Evolutionary conservation across 129 eudicot genomes (phyloP).

Genomic region (Silybum marianum): DNA sequence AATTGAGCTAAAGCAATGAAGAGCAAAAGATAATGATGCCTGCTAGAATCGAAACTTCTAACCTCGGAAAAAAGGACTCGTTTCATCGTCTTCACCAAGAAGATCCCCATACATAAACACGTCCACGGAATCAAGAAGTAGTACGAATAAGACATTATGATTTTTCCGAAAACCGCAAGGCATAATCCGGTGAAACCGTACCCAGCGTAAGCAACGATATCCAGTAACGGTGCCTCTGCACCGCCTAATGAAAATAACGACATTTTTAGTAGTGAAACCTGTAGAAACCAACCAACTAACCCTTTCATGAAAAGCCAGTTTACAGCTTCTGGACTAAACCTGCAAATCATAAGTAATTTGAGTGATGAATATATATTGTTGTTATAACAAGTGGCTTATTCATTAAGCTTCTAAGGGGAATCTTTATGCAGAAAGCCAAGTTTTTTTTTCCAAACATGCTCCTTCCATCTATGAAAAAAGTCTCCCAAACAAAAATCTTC

Average conservation of each 20-base stretch:
- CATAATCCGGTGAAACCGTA: slow-evolving; percentile 64
- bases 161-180: slow-evolving; percentile 50
- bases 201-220: slow-evolving; percentile 71
- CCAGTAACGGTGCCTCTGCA: slow-evolving; percentile 70
- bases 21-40: slow-evolving; percentile 56
- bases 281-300: slow-evolving; percentile 62
- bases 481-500: too few relatives aligned
- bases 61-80: slow-evolving; percentile 52
- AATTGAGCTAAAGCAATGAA: slow-evolving; percentile 58
- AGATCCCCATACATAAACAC: slow-evolving; percentile 56
- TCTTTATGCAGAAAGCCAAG: too few relatives aligned
- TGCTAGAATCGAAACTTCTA: slow-evolving; percentile 54
- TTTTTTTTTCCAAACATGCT: too few relatives aligned
- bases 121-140: slow-evolving; percentile 60
- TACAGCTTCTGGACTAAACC: slow-evolving; percentile 69
- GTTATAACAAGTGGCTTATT: too few relatives aligned
- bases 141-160: slow-evolving; percentile 51
- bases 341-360: slow-evolving; percentile 12
- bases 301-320: slow-evolving; percentile 68
- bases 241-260: slow-evolving; percentile 57
- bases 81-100: slow-evolving; percentile 56
- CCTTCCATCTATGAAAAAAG: too few relatives aligned
- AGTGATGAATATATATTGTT: background rate
- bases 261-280: slow-evolving; percentile 55
- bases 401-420: too few relatives aligned